Evolutionary conservation across 805 yeast genomes (phyloP), one percentile per base, ranked within the genome.

Genomic region (Wickerhamomyces tratensis): DNA sequence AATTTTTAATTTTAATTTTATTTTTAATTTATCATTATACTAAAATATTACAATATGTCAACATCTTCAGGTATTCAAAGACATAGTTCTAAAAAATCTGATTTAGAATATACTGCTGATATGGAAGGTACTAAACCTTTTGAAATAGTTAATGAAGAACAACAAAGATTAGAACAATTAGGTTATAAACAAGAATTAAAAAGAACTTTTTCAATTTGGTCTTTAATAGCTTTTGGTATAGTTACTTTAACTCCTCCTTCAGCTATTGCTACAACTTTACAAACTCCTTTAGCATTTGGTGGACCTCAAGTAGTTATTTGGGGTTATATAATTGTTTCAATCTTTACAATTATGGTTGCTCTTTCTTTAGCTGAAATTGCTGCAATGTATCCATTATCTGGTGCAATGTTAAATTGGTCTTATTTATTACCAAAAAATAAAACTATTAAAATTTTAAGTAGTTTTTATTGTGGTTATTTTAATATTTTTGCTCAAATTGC

Each of bases 321-420:
- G 57, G 57, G 59, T 34, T 56, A 52, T 41, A 50, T 56, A 36
- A 52, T 56, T 12, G 57, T 51, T 7, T 44, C 51, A 6, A 38
- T 49, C 40, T 51, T 56, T 47, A 53, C 58, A 8, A 43, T 54
- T 41, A 42, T 52, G 3, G 57, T 54, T 13, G 56, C 57, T 1
- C 26, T 50, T 6, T 50, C 54, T 13, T 43, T 55, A 43, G 58
- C 59, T 41, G 68, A 63, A 45, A 50, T 63, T 20, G 61, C 62
- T 6, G 62, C 63, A 36, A 61, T 60, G 3, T 62, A 53, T 33
- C 63, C 68, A 1, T 57, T 59, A 36, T 51, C 63, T 14, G 62
- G 64, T 36, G 67, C 63, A 14, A 64, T 59, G 39, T 48, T 61
- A 9, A 61, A 61, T 25, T 63, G 68, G 67, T 58, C 64, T 11